Conservation (phyloP, 257 asterid species). For the Plantago ovata region DNA sequence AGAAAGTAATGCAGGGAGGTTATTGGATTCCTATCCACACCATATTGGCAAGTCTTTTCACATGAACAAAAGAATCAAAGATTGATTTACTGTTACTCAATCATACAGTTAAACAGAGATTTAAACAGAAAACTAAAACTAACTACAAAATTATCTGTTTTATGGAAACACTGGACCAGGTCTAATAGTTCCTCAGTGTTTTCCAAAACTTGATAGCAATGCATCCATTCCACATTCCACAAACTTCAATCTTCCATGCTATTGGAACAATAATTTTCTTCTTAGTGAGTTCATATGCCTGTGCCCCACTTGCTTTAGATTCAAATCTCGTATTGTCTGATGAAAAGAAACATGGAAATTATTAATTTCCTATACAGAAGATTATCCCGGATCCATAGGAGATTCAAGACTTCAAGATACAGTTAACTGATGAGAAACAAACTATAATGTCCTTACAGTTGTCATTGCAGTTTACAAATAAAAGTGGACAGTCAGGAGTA, state of each 20-base stretch:
- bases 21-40: neutral
- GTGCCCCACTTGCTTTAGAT: conserved; percentile 26
- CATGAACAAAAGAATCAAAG: neutral
- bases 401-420: neutral
- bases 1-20: too few relatives aligned
- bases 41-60: neutral
- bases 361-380: neutral
- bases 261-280: conserved; percentile 6
- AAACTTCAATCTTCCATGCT: conserved; percentile 8
- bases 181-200: neutral
- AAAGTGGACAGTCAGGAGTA: too few relatives aligned
- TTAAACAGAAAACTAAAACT: neutral
- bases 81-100: neutral
- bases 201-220: neutral
- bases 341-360: conserved; percentile 8
- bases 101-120: neutral
- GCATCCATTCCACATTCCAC: neutral
- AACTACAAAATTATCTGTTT: conserved; percentile 15
- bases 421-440: neutral
- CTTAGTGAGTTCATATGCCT: conserved; percentile 16
- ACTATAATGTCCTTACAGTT: neutral
- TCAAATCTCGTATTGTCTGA: conserved; percentile 34
- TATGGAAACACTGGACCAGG: neutral
- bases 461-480: neutral
- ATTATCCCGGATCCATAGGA: neutral